Conservation (phyloP, 106 monocot species). For the Dactylorhiza incarnata region DNA sequence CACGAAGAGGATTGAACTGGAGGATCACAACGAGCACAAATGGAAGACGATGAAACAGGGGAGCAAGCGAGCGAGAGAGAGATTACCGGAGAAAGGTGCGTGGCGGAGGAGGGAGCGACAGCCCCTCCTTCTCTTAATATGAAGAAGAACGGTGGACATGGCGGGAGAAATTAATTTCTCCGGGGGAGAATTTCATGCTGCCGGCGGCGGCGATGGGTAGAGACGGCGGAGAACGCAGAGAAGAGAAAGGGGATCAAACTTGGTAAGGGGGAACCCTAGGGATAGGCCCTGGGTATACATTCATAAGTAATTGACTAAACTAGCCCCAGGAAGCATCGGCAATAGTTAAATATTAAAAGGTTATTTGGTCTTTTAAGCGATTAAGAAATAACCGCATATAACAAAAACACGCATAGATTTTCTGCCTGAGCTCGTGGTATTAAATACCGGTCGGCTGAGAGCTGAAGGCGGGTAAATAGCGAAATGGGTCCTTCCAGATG, state of each 20-base stretch:
- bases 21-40: neutral
- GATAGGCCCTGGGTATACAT: constrained; percentile 5
- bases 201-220: neutral
- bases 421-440: neutral
- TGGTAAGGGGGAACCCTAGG: constrained; percentile 5
- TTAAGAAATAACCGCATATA: neutral
- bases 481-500: neutral
- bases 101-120: too few species aligned
- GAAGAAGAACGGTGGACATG: neutral
- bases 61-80: too few species aligned
- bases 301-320: neutral
- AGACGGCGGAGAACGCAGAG: constrained; percentile 4
- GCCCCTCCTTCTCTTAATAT: neutral
- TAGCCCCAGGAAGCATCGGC: neutral
- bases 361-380: neutral
- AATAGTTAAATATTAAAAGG: neutral
- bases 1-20: neutral
- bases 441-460: neutral
- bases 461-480: neutral
- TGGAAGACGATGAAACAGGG: too few species aligned
- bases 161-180: neutral
- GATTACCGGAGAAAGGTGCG: too few species aligned
- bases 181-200: neutral
- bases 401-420: constrained; percentile 1
- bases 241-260: neutral